Conservation (phyloP, 352 stramenopile species). For the Pythium utonaiense region DNA sequence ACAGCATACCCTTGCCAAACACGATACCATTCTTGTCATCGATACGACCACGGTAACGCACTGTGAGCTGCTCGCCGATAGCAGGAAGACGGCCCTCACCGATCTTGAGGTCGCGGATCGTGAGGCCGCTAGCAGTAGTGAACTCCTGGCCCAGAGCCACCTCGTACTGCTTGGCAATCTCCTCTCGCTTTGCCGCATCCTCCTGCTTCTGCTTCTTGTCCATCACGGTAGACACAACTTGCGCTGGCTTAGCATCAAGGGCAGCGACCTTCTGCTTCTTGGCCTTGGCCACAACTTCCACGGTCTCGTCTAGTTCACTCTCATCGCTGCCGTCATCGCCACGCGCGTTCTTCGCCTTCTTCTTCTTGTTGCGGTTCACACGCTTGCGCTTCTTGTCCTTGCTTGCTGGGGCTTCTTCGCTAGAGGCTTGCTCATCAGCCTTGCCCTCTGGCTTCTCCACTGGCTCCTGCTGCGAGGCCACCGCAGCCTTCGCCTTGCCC, state of each 20-base stretch:
- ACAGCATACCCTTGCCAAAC: slow-evolving; percentile 79
- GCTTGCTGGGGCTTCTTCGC: neutral
- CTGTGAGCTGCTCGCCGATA: slow-evolving; percentile 65
- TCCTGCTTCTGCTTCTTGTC: slow-evolving; percentile 33
- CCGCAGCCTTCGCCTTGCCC: neutral
- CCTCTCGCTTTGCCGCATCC: slow-evolving; percentile 35
- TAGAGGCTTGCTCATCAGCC: neutral
- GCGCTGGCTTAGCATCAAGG: slow-evolving; percentile 6
- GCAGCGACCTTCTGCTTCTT: slow-evolving; percentile 17
- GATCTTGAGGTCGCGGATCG: slow-evolving; percentile 50
- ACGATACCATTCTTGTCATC: slow-evolving; percentile 52
- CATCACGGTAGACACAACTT: slow-evolving; percentile 13
- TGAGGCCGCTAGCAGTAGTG: slow-evolving; percentile 48
- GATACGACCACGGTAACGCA: slow-evolving; percentile 63
- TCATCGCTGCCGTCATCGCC: slow-evolving; percentile 9
- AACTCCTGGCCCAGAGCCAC: slow-evolving; percentile 48
- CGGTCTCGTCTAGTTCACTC: slow-evolving; percentile 6
- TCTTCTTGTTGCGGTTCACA: slow-evolving; percentile 28
- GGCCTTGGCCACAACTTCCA: slow-evolving; percentile 12
- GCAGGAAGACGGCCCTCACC: slow-evolving; percentile 49
- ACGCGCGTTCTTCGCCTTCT: slow-evolving; percentile 19
- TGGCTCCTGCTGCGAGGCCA: neutral
- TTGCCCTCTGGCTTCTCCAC: neutral
- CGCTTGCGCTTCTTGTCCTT: slow-evolving; percentile 29
- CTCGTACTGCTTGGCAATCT: slow-evolving; percentile 49